Percentiles rank a stretch among this genome's conserved stretches.
Evolutionary conservation across 768 basidiomycete genomes (phyloP).

Genomic region (Boletus pseudo-olivaceus): DNA sequence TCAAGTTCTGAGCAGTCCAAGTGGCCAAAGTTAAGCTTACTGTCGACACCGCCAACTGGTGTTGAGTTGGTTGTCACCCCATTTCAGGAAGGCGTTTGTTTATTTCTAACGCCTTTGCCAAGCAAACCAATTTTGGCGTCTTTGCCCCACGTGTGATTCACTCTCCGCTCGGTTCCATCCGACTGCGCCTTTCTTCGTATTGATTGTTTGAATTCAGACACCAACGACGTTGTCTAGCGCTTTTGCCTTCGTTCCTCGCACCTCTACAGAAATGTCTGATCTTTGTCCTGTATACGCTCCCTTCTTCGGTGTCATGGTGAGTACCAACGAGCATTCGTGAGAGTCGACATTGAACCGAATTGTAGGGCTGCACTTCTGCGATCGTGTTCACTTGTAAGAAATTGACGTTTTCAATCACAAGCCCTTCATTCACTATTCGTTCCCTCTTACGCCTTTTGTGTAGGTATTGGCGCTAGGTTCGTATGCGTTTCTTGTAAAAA

Average conservation of each 20-base stretch:
- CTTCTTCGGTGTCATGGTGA: conserved; percentile 95
- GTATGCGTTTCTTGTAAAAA: conserved; percentile 15
- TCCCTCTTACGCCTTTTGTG: not conserved
- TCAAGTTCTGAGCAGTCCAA: too few relatives aligned
- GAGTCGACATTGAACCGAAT: conserved; percentile 8
- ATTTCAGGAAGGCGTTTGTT: conserved; percentile 25
- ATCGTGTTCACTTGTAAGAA: conserved; percentile 96
- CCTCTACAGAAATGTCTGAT: conserved; percentile 54
- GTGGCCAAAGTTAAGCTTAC: not conserved
- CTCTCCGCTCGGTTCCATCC: conserved; percentile 26
- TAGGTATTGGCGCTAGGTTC: conserved; percentile 85
- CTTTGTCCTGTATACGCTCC: conserved; percentile 94
- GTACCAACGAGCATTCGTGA: conserved; percentile 22
- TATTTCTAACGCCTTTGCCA: conserved; percentile 29
- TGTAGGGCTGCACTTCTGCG: conserved; percentile 90
- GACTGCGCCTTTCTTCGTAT: conserved; percentile 3
- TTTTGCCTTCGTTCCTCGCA: conserved; percentile 2
- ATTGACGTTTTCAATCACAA: not conserved
- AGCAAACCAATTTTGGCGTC: conserved; percentile 13
- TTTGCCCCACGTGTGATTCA: conserved; percentile 13
- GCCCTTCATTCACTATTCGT: not conserved
- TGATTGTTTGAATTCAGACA: conserved; percentile 7
- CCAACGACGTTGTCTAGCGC: not conserved
- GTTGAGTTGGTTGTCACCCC: not conserved
- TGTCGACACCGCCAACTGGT: not conserved